phyloP scores from a whole-genome alignment of 177 flowering plant species.

The Vitis hybrid region DNA sequence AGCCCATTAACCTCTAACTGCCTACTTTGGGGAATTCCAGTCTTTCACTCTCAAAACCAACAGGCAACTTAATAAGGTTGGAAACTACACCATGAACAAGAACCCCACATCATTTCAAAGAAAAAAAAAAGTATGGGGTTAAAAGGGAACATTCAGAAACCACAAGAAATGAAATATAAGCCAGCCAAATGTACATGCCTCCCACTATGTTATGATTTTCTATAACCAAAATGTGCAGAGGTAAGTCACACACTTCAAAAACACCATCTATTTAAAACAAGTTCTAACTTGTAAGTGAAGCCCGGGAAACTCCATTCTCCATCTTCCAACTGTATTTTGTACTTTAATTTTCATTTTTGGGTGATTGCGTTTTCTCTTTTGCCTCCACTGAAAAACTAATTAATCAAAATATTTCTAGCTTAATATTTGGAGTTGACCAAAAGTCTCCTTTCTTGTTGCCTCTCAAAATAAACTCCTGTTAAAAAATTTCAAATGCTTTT shows the following conservation, averaged over 20 bases:
- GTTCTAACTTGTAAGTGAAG: background rate
- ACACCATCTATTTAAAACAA: background rate
- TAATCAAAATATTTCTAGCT: background rate
- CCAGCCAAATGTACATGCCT: background rate
- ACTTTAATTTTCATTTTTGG: background rate
- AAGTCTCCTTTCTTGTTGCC: background rate
- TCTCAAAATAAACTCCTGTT: background rate
- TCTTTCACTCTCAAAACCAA: too few species aligned
- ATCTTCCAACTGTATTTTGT: background rate
- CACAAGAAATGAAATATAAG: too few species aligned
- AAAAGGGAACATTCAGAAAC: too few species aligned
- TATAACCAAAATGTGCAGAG: background rate
- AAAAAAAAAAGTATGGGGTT: too few species aligned
- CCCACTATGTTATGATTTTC: background rate
- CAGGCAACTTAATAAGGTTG: too few species aligned
- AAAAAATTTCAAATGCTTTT: background rate
- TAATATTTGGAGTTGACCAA: background rate
- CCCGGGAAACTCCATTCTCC: background rate
- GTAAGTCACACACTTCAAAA: background rate
- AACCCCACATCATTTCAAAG: too few species aligned
- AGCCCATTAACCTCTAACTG: too few species aligned
- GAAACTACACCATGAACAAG: too few species aligned
- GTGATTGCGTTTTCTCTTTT: background rate
- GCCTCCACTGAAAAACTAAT: too few species aligned
- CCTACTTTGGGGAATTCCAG: too few species aligned